Base-by-base conservation (phyloP, 108 stramenopile genomes). In the Fragilaria radians region DNA sequence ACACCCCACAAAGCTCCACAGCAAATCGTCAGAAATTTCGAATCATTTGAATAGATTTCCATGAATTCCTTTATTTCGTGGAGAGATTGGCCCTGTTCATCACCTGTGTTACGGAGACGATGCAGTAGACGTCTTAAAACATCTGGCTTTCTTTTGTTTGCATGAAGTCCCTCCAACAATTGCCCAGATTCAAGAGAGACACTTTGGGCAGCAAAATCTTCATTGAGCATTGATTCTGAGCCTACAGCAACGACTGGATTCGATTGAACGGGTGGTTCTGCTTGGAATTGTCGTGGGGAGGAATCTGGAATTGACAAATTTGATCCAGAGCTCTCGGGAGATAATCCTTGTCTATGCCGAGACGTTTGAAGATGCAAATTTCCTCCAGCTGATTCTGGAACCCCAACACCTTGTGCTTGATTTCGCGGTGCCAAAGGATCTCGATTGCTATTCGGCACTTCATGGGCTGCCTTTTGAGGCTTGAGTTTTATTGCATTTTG, bases 1-100 rank as follows among this genome's bases (percentile, higher is more conserved):
- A 63, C 26, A 5, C 61, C 23, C 73, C 73, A 74, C n/a, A 68
- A 2, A 17, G 62, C 73, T 1, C 73, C 63, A 22, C n/a, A 21
- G 4, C 63, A 50, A 19, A 55, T 27, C 31, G 50, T 50, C 52
- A 59, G 22, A 5, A 69, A 11, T 0, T 59, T 51, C 17, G 59
- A 29, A 28, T 74, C 67, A 19, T 28, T 22, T 2, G 28, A 17
- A 51, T 63, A 50, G 1, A 34, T 46, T 22, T 67, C 67, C 62
- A 74, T 51, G 1, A 74, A 28, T 5, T 55, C 62, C 34, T 60
- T 68, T 1, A 73, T 50, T 30, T 67, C 56, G 21, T 54, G 24
- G 48, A 73, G 17, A 7, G 57, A 30, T 1, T 46, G 66, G 21
- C 27, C 23, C 31, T 24, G 52, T n/a, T 61, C 46, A 28, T 31